Percentiles rank a stretch among this genome's conserved stretches.
Conservation (phyloP, 2,329 filamentous ascomycete species). For the Macrophomina pseudophaseolina region DNA sequence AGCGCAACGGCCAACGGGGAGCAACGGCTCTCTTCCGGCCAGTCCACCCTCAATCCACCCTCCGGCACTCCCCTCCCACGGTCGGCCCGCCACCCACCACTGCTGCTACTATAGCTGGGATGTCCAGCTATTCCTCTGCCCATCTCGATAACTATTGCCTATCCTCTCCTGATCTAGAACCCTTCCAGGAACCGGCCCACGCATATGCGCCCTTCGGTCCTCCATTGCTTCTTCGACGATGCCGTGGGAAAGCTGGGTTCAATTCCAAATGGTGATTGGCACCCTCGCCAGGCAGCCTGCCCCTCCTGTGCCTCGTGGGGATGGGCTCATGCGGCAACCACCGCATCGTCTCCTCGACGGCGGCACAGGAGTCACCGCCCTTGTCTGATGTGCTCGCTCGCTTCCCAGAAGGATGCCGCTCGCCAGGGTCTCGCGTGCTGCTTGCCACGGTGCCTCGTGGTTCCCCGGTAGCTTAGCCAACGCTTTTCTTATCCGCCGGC, state of each 20-base stretch:
- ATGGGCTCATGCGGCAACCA: slow-evolving; percentile 12
- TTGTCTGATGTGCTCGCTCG: not conserved
- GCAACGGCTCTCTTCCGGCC: slow-evolving; percentile 12
- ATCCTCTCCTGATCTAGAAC: not conserved
- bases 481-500: not conserved
- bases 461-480: slow-evolving; percentile 2
- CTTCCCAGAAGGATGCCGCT: slow-evolving; percentile 10
- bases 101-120: not conserved
- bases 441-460: slow-evolving; percentile 10
- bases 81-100: not conserved
- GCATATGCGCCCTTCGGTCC: not conserved
- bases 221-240: not conserved
- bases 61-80: not conserved
- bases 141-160: not conserved
- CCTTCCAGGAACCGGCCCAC: not conserved
- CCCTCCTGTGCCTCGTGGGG: not conserved
- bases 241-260: not conserved
- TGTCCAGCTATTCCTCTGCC: not conserved
- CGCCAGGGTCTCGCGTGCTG: slow-evolving; percentile 14
- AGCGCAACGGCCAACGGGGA: slow-evolving; percentile 3
- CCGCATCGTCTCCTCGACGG: not conserved
- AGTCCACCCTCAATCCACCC: not conserved
- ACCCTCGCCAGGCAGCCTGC: not conserved
- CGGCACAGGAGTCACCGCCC: not conserved
- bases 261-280: slow-evolving; percentile 3